Base-by-base conservation (phyloP, 2,329 filamentous ascomycete genomes). In the Xylariaceae sp. region DNA sequence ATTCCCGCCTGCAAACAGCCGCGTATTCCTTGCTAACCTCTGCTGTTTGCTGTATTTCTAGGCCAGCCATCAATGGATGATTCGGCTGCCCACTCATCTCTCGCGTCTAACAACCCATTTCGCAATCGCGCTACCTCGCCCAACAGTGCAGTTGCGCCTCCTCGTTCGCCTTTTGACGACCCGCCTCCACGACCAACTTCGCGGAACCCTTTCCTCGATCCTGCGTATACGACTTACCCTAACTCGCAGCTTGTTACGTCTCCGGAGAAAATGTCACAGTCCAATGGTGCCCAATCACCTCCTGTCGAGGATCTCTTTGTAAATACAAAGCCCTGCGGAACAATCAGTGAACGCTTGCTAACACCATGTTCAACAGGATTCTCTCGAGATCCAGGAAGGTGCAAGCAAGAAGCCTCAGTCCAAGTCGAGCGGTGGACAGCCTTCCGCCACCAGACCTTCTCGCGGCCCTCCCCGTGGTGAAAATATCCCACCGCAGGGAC, bases 81-180 rank as follows among this genome's bases (percentile, higher is more conserved):
- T 30, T 53, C 53, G 34, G 18, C 82, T 67, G 74, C 81, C 65
- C 80, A 79, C 66, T 78, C 88, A 71, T 78, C 82, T 74, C 82
- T 92, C 70, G 86, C 87, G 74, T 92, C 88, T 73, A 92, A 92
- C 81, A 92, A 92, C 72, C 89, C 89, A 63, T 92, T 85, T 70
- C 87, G 88, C 77, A 90, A 90, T 74, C 85, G 87, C 70, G 84
- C 86, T 64, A 78, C 80, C 44, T 89, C 88, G 64, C 87, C 83
- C 70, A 72, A 66, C 62, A 71, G 62, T 65, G 77, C 69, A 64
- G 70, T 68, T 70, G 75, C 73, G 17, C 67, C 68, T 61, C 77
- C 76, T 66, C 74, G 74, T 63, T 87, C 82, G 64, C 85, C 82
- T 62, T 85, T 85, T 71, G 83, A 84, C 74, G 82, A 85, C 74